Conservation (phyloP, 2,329 filamentous ascomycete genomes). For the Periglandula ipomoeae region DNA sequence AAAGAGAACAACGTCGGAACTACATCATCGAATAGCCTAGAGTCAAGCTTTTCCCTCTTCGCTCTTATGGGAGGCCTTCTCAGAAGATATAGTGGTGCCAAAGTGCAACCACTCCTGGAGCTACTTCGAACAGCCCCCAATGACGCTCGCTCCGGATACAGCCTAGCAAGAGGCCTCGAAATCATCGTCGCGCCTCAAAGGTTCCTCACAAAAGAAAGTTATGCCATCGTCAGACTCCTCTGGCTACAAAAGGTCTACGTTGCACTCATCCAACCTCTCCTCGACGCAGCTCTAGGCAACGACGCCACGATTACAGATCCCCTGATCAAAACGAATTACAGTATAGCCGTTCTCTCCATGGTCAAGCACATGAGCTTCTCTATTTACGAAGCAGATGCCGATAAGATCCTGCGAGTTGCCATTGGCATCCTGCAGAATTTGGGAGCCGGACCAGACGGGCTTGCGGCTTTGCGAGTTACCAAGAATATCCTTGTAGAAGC, state of each 20-base stretch:
- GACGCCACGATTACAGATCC: conserved; percentile 20
- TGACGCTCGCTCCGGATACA: conserved; percentile 24
- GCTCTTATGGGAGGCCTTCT: conserved; percentile 29
- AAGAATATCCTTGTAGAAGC: conserved; percentile 37
- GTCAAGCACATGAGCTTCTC: conserved; percentile 39
- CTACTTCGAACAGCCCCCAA: conserved; percentile 26
- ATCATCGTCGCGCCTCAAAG: conserved; percentile 31
- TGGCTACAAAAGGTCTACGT: conserved; percentile 42
- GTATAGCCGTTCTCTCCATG: conserved; percentile 38
- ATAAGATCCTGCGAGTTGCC: conserved; percentile 37
- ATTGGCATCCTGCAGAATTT: conserved; percentile 37
- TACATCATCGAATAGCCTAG: background rate
- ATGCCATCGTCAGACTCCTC: conserved; percentile 34
- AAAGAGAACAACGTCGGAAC: background rate
- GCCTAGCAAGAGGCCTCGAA: conserved; percentile 33
- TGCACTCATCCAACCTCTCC: conserved; percentile 35
- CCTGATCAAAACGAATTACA: conserved; percentile 28
- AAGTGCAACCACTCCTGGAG: conserved; percentile 23
- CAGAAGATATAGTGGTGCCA: conserved; percentile 27
- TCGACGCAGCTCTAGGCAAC: conserved; percentile 28
- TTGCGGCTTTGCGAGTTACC: conserved; percentile 39
- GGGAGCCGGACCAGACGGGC: conserved; percentile 32
- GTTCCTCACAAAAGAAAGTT: conserved; percentile 30
- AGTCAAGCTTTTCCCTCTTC: conserved; percentile 19
- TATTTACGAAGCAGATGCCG: conserved; percentile 43